These are phyloP conservation scores for Bretziella fagacearum DNA, from an alignment of 2,329 filamentous ascomycete genomes.

Conservation along the genomic window DNA sequence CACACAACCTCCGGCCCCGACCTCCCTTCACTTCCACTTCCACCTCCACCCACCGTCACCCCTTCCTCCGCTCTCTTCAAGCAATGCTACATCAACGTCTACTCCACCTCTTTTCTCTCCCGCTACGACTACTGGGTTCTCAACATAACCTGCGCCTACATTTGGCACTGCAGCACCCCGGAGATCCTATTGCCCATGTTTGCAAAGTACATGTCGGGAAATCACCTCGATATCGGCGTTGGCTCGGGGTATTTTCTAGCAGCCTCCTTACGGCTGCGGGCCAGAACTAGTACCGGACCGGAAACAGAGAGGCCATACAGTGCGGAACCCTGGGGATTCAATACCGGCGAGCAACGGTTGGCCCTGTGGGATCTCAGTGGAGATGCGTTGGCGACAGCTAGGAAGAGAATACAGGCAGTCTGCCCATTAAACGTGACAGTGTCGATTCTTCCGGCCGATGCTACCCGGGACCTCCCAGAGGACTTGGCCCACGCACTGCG, in stretches of 20 bases:
- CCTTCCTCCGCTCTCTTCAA: conserved; percentile 1
- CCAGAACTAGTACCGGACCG: neutral
- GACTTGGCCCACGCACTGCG: conserved; percentile 15
- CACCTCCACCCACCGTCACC: neutral
- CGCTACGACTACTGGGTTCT: conserved; percentile 23
- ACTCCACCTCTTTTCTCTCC: conserved; percentile 12
- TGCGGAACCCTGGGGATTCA: no score
- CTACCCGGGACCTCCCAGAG: conserved; percentile 25
- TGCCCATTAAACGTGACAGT: conserved; percentile 10
- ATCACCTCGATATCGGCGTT: conserved; percentile 26
- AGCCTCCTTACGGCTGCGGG: conserved; percentile 16
- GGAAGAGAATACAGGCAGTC: neutral
- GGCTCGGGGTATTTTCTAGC: conserved; percentile 25
- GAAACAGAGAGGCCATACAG: conserved; percentile 11
- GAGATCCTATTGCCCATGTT: conserved; percentile 22
- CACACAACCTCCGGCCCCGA: no score
- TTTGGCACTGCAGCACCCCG: conserved; percentile 23
- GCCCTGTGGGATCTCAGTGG: conserved; percentile 24
- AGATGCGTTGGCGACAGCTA: conserved; percentile 21
- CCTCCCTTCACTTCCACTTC: neutral
- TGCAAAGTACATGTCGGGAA: conserved; percentile 21
- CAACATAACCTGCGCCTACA: conserved; percentile 22
- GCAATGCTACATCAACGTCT: conserved; percentile 9
- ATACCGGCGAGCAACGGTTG: conserved; percentile 20
- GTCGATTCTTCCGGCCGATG: conserved; percentile 20